A percentile compares a stretch with the other conserved stretches of the same genome.
phyloP scores from a whole-genome alignment of 306 rosid species.

The Castanopsis chinensis region DNA sequence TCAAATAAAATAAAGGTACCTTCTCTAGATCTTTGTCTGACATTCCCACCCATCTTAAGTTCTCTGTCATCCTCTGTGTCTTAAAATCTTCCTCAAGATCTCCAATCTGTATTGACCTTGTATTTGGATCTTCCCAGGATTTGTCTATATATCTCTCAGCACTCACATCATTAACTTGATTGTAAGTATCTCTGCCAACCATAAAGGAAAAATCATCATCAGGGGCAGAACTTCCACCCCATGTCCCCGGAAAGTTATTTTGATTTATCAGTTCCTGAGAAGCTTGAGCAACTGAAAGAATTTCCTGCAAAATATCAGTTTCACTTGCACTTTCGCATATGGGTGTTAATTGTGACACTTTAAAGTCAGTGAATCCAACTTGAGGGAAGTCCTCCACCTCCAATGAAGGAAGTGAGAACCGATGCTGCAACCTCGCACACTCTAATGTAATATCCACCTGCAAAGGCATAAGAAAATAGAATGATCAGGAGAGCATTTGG shows the following conservation, averaged over 20 bases:
- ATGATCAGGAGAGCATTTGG: no score
- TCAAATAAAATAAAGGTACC: slow-evolving; percentile 38
- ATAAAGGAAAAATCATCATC: slow-evolving; percentile 62
- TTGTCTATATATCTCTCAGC: slow-evolving; percentile 42
- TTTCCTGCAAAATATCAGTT: slow-evolving; percentile 76
- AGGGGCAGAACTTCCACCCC: slow-evolving; percentile 42
- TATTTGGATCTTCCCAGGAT: slow-evolving; percentile 55
- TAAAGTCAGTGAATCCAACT: slow-evolving; percentile 45
- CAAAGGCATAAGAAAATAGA: neutral
- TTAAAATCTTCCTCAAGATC: slow-evolving; percentile 51
- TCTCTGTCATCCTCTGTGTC: slow-evolving; percentile 53
- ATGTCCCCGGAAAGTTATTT: slow-evolving; percentile 27
- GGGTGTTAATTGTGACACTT: slow-evolving; percentile 38
- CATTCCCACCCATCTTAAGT: slow-evolving; percentile 90
- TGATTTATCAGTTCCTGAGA: slow-evolving; percentile 68
- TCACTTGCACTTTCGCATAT: slow-evolving; percentile 28
- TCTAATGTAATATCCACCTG: slow-evolving; percentile 87
- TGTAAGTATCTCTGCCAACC: slow-evolving; percentile 39
- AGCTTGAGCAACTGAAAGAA: slow-evolving; percentile 78
- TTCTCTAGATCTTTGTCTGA: slow-evolving; percentile 54
- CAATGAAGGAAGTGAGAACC: slow-evolving; percentile 71
- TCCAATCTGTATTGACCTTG: slow-evolving; percentile 50
- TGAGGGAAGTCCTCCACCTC: slow-evolving; percentile 74
- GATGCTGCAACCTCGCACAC: slow-evolving; percentile 89
- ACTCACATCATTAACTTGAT: slow-evolving; percentile 27